phyloP scores from a whole-genome alignment of 371 early-diverging fungal genomes.

The Mucor saturninus region DNA sequence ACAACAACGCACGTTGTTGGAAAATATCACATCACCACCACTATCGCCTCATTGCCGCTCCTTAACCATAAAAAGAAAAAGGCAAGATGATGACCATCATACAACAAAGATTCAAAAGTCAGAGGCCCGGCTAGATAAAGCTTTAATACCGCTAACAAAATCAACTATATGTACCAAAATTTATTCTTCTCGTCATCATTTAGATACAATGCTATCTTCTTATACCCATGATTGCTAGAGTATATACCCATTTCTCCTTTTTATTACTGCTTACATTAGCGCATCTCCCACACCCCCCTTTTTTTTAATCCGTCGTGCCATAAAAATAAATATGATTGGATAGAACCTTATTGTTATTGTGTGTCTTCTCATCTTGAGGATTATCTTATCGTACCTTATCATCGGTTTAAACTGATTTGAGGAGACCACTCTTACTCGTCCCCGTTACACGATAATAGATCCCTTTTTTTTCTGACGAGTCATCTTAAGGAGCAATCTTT shows the following conservation, averaged over 20 bases:
- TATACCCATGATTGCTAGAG: constrained; percentile 19
- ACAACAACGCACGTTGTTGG: not conserved
- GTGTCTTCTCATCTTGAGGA: too few relatives aligned
- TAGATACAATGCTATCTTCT: constrained; percentile 13
- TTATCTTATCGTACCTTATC: too few relatives aligned
- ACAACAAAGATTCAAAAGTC: constrained; percentile 2
- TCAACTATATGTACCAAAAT: constrained; percentile 1
- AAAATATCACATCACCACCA: constrained; percentile 6
- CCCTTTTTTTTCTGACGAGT: not conserved
- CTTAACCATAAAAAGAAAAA: constrained; percentile 1
- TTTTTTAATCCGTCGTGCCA: too few relatives aligned
- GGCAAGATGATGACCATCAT: not conserved
- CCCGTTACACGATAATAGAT: not conserved
- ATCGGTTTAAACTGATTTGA: too few relatives aligned
- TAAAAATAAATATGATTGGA: too few relatives aligned
- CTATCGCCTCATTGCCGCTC: constrained; percentile 4
- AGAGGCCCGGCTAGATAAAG: constrained; percentile 5
- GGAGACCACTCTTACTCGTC: not conserved
- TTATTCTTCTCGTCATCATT: constrained; percentile 5
- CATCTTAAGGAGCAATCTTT: too few relatives aligned
- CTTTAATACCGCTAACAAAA: constrained; percentile 4
- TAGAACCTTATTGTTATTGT: too few relatives aligned
- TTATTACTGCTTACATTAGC: not conserved
- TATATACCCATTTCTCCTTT: not conserved
- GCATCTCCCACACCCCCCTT: too few relatives aligned